These are phyloP conservation scores for Wickerhamomyces silvicola DNA, from an alignment of 805 yeast species.

Conservation along the genomic window DNA sequence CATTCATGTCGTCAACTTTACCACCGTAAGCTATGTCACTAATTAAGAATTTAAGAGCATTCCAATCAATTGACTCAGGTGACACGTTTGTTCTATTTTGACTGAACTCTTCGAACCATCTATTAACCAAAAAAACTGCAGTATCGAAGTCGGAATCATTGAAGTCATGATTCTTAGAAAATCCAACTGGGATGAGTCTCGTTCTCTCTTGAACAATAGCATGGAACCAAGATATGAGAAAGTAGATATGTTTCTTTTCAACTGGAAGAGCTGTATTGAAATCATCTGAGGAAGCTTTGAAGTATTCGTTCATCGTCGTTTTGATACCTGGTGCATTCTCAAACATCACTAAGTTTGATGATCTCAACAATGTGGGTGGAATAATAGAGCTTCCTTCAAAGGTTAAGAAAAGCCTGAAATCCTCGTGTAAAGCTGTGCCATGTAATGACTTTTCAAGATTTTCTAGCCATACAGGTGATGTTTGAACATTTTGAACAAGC, in stretches of 20 bases:
- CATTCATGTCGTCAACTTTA: slow-evolving; percentile 39
- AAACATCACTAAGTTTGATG: slow-evolving; percentile 48
- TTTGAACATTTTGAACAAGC: slow-evolving; percentile 73
- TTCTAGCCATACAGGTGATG: slow-evolving; percentile 60
- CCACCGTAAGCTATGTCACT: slow-evolving; percentile 61
- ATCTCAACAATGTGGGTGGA: slow-evolving; percentile 51
- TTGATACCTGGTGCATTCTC: slow-evolving; percentile 62
- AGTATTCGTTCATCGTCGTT: slow-evolving; percentile 28
- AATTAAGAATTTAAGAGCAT: slow-evolving; percentile 39
- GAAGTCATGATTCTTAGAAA: slow-evolving; percentile 56
- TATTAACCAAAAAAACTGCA: slow-evolving; percentile 38
- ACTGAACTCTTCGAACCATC: slow-evolving; percentile 28
- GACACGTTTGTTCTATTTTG: slow-evolving; percentile 29
- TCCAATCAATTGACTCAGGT: slow-evolving; percentile 50
- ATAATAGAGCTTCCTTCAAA: slow-evolving; percentile 42
- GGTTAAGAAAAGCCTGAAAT: slow-evolving; percentile 60
- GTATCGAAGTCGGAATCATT: slow-evolving; percentile 64
- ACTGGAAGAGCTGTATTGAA: slow-evolving; percentile 24
- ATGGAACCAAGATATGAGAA: slow-evolving; percentile 66
- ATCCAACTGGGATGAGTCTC: slow-evolving; percentile 58
- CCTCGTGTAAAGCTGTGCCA: slow-evolving; percentile 19
- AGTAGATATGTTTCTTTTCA: slow-evolving; percentile 42
- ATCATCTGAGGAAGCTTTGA: slow-evolving; percentile 14
- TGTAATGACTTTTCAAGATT: slow-evolving; percentile 42
- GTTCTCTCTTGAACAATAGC: slow-evolving; percentile 52